Conservation (phyloP, 345 rosid species). For the Nasturtium officinale region DNA sequence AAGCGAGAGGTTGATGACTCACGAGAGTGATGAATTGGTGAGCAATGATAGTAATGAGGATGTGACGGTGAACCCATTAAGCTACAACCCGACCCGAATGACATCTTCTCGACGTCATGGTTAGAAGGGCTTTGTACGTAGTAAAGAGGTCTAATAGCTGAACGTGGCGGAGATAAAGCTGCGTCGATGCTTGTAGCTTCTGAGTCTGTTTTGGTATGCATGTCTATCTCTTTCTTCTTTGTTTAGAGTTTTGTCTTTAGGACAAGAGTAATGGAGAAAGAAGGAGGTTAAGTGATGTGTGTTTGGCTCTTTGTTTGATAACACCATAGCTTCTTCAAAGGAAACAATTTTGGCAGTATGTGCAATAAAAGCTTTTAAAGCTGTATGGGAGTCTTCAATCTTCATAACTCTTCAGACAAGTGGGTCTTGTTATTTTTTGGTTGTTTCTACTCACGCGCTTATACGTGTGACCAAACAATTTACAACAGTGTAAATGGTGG, state of each 20-base stretch:
- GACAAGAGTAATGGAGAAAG: conserved; percentile 2
- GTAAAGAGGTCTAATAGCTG: conserved; percentile 59
- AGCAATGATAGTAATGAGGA: conserved; percentile 78
- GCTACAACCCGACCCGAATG: conserved; percentile 79
- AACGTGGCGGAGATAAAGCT: conserved; percentile 59
- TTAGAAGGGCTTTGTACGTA: conserved; percentile 98
- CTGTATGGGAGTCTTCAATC: conserved; percentile 6
- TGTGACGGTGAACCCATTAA: conserved; percentile 75
- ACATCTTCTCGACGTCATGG: conserved; percentile 93
- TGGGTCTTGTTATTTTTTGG: neutral
- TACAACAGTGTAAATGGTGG: neutral
- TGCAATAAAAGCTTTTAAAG: conserved; percentile 31
- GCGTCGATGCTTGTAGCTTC: conserved; percentile 81
- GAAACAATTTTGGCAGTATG: conserved; percentile 33
- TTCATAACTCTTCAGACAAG: conserved; percentile 23
- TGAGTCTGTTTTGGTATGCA: conserved; percentile 95
- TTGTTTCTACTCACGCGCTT: conserved; percentile 6
- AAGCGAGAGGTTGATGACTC: conserved; percentile 92
- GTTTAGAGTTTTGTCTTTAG: neutral
- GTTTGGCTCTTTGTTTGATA: conserved; percentile 3
- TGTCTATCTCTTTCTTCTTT: conserved; percentile 27
- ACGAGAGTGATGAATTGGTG: conserved; percentile 94
- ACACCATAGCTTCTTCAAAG: neutral
- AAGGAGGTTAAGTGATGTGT: conserved; percentile 15
- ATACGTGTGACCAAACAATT: neutral